phyloP scores from a whole-genome alignment of 352 stramenopile species.

The Globisporangium orthogonon region DNA sequence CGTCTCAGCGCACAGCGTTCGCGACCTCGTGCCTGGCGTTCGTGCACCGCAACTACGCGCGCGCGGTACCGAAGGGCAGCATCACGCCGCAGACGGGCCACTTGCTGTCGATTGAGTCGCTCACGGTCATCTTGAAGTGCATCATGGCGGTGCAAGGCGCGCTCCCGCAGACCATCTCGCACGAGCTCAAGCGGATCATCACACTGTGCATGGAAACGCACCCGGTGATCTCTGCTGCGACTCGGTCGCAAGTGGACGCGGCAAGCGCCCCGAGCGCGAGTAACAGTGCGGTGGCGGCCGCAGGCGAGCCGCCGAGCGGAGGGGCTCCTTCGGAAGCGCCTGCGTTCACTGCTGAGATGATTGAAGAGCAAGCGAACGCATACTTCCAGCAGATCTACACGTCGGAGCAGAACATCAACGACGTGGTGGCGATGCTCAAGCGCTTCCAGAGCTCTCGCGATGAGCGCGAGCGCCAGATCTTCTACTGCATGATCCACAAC shows the following conservation, averaged over 20 bases:
- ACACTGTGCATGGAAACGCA: slow-evolving; percentile 78
- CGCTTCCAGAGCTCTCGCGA: slow-evolving; percentile 96
- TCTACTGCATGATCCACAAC: slow-evolving; percentile 99
- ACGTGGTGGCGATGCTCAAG: slow-evolving; percentile 98
- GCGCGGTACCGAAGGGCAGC: slow-evolving; percentile 72
- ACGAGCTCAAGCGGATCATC: slow-evolving; percentile 82
- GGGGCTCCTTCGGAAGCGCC: slow-evolving; percentile 19
- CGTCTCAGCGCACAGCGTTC: slow-evolving; percentile 76
- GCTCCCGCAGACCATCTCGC: slow-evolving; percentile 59
- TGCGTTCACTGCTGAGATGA: slow-evolving; percentile 90
- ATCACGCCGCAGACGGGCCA: slow-evolving; percentile 79
- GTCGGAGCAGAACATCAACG: slow-evolving; percentile 96
- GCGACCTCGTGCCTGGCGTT: slow-evolving; percentile 80
- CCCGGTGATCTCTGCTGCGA: slow-evolving; percentile 70
- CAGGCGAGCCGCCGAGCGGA: slow-evolving; percentile 4
- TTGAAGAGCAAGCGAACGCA: slow-evolving; percentile 97
- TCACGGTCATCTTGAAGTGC: slow-evolving; percentile 80
- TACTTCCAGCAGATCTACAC: slow-evolving; percentile 99
- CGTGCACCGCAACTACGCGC: slow-evolving; percentile 80
- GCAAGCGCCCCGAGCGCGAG: neutral
- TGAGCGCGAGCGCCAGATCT: slow-evolving; percentile 96
- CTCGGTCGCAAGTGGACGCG: slow-evolving; percentile 35
- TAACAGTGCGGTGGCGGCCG: slow-evolving; percentile 5
- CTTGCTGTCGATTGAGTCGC: slow-evolving; percentile 77
- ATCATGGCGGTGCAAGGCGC: slow-evolving; percentile 66